Percentiles rank a stretch among this genome's conserved stretches.
phyloP scores from a whole-genome alignment of 305 asterid species.

The Solanum hybrid region DNA sequence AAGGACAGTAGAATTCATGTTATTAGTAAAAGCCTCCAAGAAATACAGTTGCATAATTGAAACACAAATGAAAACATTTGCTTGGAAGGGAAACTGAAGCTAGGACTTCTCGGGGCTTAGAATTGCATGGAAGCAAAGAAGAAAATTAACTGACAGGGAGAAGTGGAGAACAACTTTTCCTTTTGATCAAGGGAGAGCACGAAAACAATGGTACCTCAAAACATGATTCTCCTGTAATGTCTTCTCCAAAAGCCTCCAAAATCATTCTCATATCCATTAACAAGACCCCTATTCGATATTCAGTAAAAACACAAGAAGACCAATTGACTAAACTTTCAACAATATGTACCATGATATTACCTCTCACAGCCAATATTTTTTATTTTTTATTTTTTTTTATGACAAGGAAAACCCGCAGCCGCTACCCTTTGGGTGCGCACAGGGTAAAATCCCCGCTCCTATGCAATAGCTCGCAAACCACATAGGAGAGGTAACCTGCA shows the following conservation, averaged over 20 bases:
- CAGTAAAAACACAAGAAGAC: background rate
- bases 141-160: background rate
- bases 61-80: background rate
- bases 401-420: no score
- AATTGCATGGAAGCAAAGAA: background rate
- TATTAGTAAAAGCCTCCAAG: background rate
- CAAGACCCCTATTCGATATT: background rate
- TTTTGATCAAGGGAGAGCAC: background rate
- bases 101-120: background rate
- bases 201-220: background rate
- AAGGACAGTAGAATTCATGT: background rate
- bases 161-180: background rate
- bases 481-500: no score
- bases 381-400: no score
- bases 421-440: no score
- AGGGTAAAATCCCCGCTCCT: no score
- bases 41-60: background rate
- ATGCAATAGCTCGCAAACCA: no score
- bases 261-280: background rate
- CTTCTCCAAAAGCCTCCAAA: background rate
- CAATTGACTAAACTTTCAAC: background rate
- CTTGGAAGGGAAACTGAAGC: background rate
- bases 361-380: background rate
- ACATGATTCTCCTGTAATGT: background rate
- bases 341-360: background rate